Base-by-base conservation (phyloP, 371 early-diverging fungal species). In the Apophysomyces sp. region DNA sequence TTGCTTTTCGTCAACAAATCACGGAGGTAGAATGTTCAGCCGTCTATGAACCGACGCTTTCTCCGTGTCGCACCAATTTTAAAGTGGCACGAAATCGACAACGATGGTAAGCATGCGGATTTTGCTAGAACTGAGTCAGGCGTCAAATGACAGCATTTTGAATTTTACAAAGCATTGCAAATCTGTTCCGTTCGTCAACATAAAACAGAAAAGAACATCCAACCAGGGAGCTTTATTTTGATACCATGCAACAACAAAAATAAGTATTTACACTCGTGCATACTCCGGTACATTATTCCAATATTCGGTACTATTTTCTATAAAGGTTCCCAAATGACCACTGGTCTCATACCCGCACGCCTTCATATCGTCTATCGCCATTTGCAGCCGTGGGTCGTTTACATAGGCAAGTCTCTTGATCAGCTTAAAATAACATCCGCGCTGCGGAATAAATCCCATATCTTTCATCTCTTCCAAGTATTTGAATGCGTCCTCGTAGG, bases 401-500 rank as follows among this genome's bases (percentile, higher is more conserved):
- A 80, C 74, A 6, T 59, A 64, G 0, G 90, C 88, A 24, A 91
- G 78, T 55, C 81, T 83, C 27, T 83, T 82, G 3, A 87, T 82
- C 4, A 92, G 68, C 5, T 70, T 71, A 28, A 84, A 80, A 60
- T 90, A 90, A 15, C 82, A 76, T 2, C 78, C 72, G 59, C 82
- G 80, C 1, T 74, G 63, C 0, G 93, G 93, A 18, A 81, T 72
- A 62, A 87, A 76, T 30, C 77, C 76, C 18, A 73, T 69, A 15
- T 80, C 64, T 67, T 89, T 89, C 87, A 90, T 89, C 39, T 87
- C 76, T 69, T 92, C 91, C 61, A 92, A 68, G 52, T 89, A 92
- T 39, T 71, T 69, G 60, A 92, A 92, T 8, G 90, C 91, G 24
- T 86, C 89, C 67, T 92, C 91, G 61, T 90, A 92, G 68, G 87